A percentile compares a stretch with the other conserved stretches of the same genome.
Evolutionary conservation across 768 basidiomycete species (phyloP).

Genomic region (Pisolithus tinctorius): DNA sequence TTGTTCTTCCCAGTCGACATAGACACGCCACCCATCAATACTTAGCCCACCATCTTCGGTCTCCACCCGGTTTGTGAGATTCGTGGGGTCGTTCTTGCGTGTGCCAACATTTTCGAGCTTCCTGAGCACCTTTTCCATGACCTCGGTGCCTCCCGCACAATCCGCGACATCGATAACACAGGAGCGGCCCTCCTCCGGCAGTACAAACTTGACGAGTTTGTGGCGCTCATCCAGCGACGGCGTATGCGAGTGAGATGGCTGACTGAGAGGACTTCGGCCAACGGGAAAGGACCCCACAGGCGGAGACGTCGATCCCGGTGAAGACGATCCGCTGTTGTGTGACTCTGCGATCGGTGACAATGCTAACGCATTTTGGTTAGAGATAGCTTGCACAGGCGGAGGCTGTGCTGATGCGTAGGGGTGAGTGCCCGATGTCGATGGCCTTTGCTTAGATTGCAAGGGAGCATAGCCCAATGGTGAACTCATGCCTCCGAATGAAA

Average conservation of each 20-base stretch:
- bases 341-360: slow-evolving; percentile 74
- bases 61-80: slow-evolving; percentile 47
- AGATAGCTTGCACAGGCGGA: slow-evolving; percentile 30
- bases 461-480: slow-evolving; percentile 32
- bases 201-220: slow-evolving; percentile 82
- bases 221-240: slow-evolving; percentile 71
- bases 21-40: slow-evolving; percentile 89
- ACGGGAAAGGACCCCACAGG: slow-evolving; percentile 42
- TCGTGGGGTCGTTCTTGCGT: slow-evolving; percentile 37
- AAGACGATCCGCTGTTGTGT: slow-evolving; percentile 29
- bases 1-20: slow-evolving; percentile 51
- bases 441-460: slow-evolving; percentile 35
- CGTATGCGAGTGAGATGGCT: slow-evolving; percentile 33
- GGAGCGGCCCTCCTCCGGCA: slow-evolving; percentile 75
- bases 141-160: slow-evolving; percentile 76
- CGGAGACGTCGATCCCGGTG: slow-evolving; percentile 41
- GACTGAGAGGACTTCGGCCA: slow-evolving; percentile 55
- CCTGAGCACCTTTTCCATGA: slow-evolving; percentile 81
- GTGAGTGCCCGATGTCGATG: slow-evolving; percentile 41
- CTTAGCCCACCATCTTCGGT: slow-evolving; percentile 69
- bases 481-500: slow-evolving; percentile 41
- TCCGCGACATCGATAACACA: slow-evolving; percentile 76
- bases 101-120: slow-evolving; percentile 65
- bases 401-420: slow-evolving; percentile 56
- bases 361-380: slow-evolving; percentile 28